Percentiles rank a stretch among this genome's conserved stretches.
Evolutionary conservation across 1,139 yeast genomes (phyloP).

Genomic region (Blastobotrys capitulatus): DNA sequence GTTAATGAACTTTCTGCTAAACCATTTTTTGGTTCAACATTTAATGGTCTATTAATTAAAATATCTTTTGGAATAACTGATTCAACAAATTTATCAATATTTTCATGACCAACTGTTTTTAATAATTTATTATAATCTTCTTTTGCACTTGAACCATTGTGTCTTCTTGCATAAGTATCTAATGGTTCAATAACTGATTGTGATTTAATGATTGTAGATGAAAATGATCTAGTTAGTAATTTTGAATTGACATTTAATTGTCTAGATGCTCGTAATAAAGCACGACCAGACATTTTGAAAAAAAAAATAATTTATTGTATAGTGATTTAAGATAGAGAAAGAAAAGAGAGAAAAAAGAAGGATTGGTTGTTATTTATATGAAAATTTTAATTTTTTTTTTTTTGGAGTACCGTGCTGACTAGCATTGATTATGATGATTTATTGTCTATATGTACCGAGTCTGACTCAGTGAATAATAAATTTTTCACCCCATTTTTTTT

Average conservation of each 20-base stretch:
- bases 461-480: conserved; percentile 6
- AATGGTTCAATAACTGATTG: conserved; percentile 35
- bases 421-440: too few relatives aligned
- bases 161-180: conserved; percentile 87
- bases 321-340: neutral
- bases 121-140: conserved; percentile 62
- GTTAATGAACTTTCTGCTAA: conserved; percentile 78
- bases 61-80: conserved; percentile 76
- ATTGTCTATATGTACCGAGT: conserved; percentile 6
- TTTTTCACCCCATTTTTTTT: neutral
- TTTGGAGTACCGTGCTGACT: neutral
- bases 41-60: conserved; percentile 58
- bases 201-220: conserved; percentile 42
- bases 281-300: conserved; percentile 14
- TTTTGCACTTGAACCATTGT: conserved; percentile 74
- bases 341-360: neutral
- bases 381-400: neutral
- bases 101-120: conserved; percentile 54
- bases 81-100: conserved; percentile 63
- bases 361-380: neutral
- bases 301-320: neutral
- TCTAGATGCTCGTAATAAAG: conserved; percentile 12
- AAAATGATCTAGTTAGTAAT: conserved; percentile 3
- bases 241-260: neutral
- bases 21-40: conserved; percentile 62